A percentile compares a stretch with the other conserved stretches of the same genome.
Evolutionary conservation across 345 rosid species (phyloP).

Genomic region (Viola odorata): DNA sequence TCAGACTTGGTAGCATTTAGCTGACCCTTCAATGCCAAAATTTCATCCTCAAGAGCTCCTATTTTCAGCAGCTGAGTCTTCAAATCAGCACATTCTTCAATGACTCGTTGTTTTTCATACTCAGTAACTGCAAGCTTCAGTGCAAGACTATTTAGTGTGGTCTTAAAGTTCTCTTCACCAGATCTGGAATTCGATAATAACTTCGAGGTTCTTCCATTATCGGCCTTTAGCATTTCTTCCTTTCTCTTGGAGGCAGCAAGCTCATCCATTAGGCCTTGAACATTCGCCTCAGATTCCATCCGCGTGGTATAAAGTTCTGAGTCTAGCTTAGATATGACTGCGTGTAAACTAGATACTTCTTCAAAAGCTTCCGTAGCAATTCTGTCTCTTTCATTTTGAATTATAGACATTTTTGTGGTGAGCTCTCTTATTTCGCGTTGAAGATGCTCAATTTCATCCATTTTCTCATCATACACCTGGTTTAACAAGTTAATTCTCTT

Average conservation of each 20-base stretch:
- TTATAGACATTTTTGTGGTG: slow-evolving; percentile 19
- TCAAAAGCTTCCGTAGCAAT: slow-evolving; percentile 21
- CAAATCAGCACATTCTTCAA: slow-evolving; percentile 29
- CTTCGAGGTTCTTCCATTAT: slow-evolving; percentile 28
- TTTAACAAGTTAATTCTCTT: slow-evolving; percentile 29
- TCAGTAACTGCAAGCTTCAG: slow-evolving; percentile 48
- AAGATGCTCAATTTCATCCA: slow-evolving; percentile 35
- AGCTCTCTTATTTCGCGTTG: slow-evolving; percentile 23
- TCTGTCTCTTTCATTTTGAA: slow-evolving; percentile 29
- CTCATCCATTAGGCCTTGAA: slow-evolving; percentile 30
- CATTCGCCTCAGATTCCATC: slow-evolving; percentile 22
- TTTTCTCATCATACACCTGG: slow-evolving; percentile 30
- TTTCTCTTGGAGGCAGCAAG: slow-evolving; percentile 32
- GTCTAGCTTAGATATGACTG: slow-evolving; percentile 29
- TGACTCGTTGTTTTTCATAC: slow-evolving; percentile 38
- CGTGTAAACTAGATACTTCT: slow-evolving; percentile 24
- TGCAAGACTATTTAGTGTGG: slow-evolving; percentile 36
- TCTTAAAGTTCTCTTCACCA: slow-evolving; percentile 40
- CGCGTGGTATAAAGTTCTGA: slow-evolving; percentile 20
- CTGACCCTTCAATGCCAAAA: slow-evolving; percentile 28
- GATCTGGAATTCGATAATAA: slow-evolving; percentile 31
- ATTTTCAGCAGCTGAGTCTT: slow-evolving; percentile 34
- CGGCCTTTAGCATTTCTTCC: slow-evolving; percentile 26
- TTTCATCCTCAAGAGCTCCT: slow-evolving; percentile 30
- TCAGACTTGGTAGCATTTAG: slow-evolving; percentile 19